A percentile compares a stretch with the other conserved stretches of the same genome.
Conservation (phyloP, 345 rosid species). For the Zanthoxylum bungeanum region DNA sequence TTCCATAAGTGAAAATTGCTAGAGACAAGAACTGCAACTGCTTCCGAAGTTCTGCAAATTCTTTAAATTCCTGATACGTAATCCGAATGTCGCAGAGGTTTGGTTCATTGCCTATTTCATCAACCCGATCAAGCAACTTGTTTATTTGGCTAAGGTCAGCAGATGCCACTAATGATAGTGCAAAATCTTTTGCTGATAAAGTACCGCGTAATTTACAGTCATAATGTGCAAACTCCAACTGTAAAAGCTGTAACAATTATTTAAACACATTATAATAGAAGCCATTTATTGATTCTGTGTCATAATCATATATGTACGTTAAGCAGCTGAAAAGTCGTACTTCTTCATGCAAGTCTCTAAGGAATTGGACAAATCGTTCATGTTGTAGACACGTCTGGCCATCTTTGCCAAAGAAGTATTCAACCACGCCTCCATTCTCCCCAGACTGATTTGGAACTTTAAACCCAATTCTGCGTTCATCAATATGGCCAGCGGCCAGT, state of each 20-base stretch:
- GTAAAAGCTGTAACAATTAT: conserved; percentile 35
- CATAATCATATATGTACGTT: background rate
- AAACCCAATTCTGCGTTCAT: conserved; percentile 38
- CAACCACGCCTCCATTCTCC: conserved; percentile 56
- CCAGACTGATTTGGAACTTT: conserved; percentile 28
- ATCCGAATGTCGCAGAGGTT: conserved; percentile 33
- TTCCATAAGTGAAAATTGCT: conserved; percentile 64
- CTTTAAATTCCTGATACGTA: conserved; percentile 54
- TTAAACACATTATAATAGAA: background rate
- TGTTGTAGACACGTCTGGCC: conserved; percentile 46
- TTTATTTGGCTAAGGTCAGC: conserved; percentile 53
- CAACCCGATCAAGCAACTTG: conserved; percentile 52
- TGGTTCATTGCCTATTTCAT: conserved; percentile 34
- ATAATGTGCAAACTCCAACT: conserved; percentile 64
- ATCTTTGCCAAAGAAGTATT: conserved; percentile 65
- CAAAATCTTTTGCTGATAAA: conserved; percentile 65
- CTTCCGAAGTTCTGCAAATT: conserved; percentile 53
- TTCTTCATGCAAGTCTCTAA: conserved; percentile 55
- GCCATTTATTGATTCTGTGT: background rate
- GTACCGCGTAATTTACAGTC: conserved; percentile 39
- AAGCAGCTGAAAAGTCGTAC: conserved; percentile 21
- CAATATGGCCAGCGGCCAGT: conserved; percentile 42
- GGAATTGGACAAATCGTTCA: conserved; percentile 51
- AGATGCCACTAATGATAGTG: conserved; percentile 61
- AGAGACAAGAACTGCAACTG: conserved; percentile 49